phyloP scores from a whole-genome alignment of 345 rosid genomes.

The Lenwebbia sp. region DNA sequence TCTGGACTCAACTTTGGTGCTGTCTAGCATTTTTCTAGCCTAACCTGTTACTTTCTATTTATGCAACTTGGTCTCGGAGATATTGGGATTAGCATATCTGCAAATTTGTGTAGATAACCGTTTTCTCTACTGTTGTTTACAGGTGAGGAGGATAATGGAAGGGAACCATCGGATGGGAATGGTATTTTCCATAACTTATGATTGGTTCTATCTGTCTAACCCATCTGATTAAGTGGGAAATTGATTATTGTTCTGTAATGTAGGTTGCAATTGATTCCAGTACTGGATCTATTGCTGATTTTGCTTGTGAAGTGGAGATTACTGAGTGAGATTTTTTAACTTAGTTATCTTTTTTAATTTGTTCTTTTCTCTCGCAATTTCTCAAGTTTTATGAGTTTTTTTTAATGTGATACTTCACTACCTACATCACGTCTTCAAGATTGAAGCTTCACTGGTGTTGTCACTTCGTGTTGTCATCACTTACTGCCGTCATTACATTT shows the following conservation, averaged over 20 bases:
- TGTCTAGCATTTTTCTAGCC: not conserved
- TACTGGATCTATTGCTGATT: conserved; percentile 65
- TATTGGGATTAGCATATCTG: not conserved
- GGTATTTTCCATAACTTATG: conserved; percentile 26
- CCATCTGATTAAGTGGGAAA: not conserved
- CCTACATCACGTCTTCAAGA: not conserved
- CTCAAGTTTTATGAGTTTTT: not conserved
- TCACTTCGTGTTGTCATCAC: not conserved
- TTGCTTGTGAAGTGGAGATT: conserved; percentile 97
- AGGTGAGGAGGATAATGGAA: conserved; percentile 97
- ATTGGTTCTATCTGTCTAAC: not conserved
- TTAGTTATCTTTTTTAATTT: not conserved
- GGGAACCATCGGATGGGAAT: conserved; percentile 98
- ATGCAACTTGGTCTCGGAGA: not conserved
- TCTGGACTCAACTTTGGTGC: not conserved
- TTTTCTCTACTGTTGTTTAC: not conserved
- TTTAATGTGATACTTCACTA: not conserved
- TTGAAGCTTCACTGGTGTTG: not conserved
- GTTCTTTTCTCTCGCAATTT: not conserved
- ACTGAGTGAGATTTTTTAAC: conserved; percentile 43
- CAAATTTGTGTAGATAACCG: not conserved
- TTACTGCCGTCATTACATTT: not conserved
- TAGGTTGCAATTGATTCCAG: conserved; percentile 67
- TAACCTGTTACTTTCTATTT: not conserved
- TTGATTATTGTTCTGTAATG: conserved; percentile 4